Base-by-base conservation (phyloP, 2,329 filamentous ascomycete genomes). In the Orbilia quercus region DNA sequence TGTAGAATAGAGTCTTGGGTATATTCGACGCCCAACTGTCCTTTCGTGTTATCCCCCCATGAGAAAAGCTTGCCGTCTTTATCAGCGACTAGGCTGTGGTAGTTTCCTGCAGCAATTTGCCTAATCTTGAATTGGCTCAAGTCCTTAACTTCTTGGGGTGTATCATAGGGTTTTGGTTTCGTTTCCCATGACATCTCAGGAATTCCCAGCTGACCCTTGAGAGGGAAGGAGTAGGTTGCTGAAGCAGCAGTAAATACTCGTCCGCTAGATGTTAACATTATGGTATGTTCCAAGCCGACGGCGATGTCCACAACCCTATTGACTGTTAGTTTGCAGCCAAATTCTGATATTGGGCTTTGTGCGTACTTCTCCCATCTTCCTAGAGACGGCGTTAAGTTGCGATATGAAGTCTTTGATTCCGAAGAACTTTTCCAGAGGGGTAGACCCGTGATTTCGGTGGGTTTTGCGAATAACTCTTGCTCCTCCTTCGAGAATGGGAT, bases 241-340 rank as follows among this genome's bases (percentile, higher is more conserved):
- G 92, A 89, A 1, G 91, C 94, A n/a, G 91, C 89, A 1, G 93
- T 91, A 81, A 96, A 98, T 34, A 98, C 86, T 42, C 94, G 90
- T 0, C 95, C 95, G 58, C 86, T 87, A 50, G 88, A 92, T 0
- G 94, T 97, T 72, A 97, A 84, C 54, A 99, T 84, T 0, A 98
- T 84, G 31, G 90, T 90, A 80, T 98, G 94, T 78, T 98, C 92
- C 12, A 91, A 84, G 1, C 95, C 95, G 75, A 89, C 88, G 70
- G 87, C 86, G 66, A 98, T 86, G 57, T 91, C 85, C 0, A 86
- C 86, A 6, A 98, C 83, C 69, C 86, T 90, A 45, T 6, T 14
- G 7, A 12, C 16, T 7, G 12, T 54, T 48, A 69, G 51, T n/a
- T 22, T 40, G 11, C 9, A 14, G 16, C 25, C 31, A 20, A 5